Percentiles rank a stretch among this genome's conserved stretches.
Conservation (phyloP, 768 basidiomycete species). For the Mycena crocata region DNA sequence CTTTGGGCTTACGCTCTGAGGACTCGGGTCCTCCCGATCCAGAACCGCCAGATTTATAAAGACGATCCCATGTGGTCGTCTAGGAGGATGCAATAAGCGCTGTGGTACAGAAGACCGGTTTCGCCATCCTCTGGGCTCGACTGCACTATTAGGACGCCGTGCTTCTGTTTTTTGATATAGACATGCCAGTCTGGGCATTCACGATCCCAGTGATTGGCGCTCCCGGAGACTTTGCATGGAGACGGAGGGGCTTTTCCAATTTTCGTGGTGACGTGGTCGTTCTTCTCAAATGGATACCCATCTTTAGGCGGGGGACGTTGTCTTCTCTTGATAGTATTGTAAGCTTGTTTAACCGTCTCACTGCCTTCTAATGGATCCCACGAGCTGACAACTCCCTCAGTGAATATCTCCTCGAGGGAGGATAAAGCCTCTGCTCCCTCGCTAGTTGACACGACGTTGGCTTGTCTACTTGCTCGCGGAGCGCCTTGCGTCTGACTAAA, state of each 20-base stretch:
- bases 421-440: too few species aligned
- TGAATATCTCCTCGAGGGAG: too few species aligned
- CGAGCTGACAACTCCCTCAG: too few species aligned
- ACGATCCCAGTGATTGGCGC: not conserved
- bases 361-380: too few species aligned
- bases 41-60: not conserved
- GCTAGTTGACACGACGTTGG: too few species aligned
- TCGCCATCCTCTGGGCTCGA: not conserved
- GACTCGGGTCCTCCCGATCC: not conserved
- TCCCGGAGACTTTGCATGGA: conserved; percentile 2
- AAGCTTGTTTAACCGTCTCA: not conserved
- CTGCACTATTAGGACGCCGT: not conserved
- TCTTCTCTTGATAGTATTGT: not conserved
- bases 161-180: not conserved
- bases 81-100: not conserved
- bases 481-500: too few species aligned
- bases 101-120: not conserved
- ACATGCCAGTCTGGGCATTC: not conserved
- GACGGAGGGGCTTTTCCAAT: not conserved
- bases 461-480: too few species aligned
- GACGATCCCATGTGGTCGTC: not conserved
- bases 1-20: not conserved
- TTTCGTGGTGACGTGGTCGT: conserved; percentile 1
- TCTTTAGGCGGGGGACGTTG: not conserved
- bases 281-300: not conserved